phyloP scores from a whole-genome alignment of 2,329 filamentous ascomycete genomes.

The Colletotrichum orchidophilum region DNA sequence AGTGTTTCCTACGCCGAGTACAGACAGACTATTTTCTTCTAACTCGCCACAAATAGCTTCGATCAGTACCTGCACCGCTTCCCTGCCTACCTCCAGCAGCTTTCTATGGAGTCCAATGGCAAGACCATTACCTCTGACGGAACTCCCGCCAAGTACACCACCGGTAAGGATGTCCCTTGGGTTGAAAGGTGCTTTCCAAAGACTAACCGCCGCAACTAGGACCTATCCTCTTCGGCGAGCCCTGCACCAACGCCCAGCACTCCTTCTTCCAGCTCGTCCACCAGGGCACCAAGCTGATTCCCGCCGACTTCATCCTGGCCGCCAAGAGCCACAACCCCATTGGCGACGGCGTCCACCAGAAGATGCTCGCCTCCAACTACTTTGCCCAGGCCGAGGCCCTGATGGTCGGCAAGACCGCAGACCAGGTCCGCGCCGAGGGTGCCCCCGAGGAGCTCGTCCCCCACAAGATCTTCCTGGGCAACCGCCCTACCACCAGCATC shows the following conservation, averaged over 20 bases:
- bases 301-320: conserved; percentile 96
- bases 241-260: conserved; percentile 98
- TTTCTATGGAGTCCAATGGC: conserved; percentile 99
- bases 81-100: conserved; percentile 97
- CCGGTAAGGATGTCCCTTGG: conserved; percentile 56
- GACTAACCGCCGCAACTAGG: conserved; percentile 49
- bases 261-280: conserved; percentile 99
- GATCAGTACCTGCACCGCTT: conserved; percentile 99
- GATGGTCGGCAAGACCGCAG: conserved; percentile 89
- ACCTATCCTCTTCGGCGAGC: conserved; percentile 95
- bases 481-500: conserved; percentile 96
- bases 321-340: conserved; percentile 97
- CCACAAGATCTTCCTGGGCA: conserved; percentile 99
- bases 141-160: conserved; percentile 95
- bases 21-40: background rate
- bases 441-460: conserved; percentile 80
- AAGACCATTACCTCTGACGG: conserved; percentile 94
- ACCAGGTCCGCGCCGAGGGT: conserved; percentile 81
- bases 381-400: conserved; percentile 89
- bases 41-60: conserved; percentile 65
- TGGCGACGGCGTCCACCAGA: conserved; percentile 92
- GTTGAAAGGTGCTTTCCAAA: background rate
- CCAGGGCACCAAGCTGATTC: conserved; percentile 99
- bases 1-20: conserved; percentile 47
- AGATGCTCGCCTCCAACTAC: conserved; percentile 93